These are phyloP conservation scores for Paracoccidioides lutzii DNA, from an alignment of 2,329 filamentous ascomycete species.

Conservation along the genomic window DNA sequence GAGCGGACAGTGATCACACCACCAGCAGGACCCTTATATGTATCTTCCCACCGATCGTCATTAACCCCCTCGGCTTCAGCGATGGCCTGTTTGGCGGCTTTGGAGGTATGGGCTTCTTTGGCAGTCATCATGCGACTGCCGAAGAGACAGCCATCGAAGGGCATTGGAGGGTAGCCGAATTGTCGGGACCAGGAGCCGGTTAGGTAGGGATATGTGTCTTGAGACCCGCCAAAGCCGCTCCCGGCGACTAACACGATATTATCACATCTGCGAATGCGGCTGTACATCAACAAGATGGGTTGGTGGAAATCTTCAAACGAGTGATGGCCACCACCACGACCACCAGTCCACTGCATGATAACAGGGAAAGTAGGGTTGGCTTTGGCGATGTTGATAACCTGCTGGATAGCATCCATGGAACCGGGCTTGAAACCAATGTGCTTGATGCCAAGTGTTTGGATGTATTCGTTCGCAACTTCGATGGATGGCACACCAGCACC, in stretches of 20 bases:
- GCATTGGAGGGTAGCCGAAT: constrained; percentile 83
- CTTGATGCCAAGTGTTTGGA: constrained; percentile 81
- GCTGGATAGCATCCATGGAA: constrained; percentile 74
- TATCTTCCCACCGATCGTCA: constrained; percentile 79
- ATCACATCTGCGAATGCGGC: constrained; percentile 67
- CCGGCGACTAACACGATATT: constrained; percentile 85
- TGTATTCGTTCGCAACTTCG: constrained; percentile 86
- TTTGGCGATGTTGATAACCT: constrained; percentile 84
- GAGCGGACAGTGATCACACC: constrained; percentile 94
- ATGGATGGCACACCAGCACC: constrained; percentile 89
- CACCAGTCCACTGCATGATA: constrained; percentile 88
- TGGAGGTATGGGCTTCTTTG: constrained; percentile 81
- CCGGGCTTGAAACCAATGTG: constrained; percentile 93
- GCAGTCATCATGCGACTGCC: constrained; percentile 91
- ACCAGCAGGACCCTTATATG: constrained; percentile 79
- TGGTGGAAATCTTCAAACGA: constrained; percentile 93
- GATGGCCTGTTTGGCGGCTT: constrained; percentile 79
- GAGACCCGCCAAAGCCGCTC: constrained; percentile 78
- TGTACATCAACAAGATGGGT: constrained; percentile 82
- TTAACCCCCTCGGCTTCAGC: constrained; percentile 71
- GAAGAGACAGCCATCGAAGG: constrained; percentile 82
- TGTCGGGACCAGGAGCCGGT: constrained; percentile 79
- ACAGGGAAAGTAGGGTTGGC: constrained; percentile 92
- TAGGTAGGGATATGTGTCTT: constrained; percentile 86
- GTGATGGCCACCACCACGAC: constrained; percentile 85